A percentile compares a stretch with the other conserved stretches of the same genome.
These are phyloP conservation scores for Inga leiocalycina DNA, from an alignment of 306 rosid species.

Conservation along the genomic window DNA sequence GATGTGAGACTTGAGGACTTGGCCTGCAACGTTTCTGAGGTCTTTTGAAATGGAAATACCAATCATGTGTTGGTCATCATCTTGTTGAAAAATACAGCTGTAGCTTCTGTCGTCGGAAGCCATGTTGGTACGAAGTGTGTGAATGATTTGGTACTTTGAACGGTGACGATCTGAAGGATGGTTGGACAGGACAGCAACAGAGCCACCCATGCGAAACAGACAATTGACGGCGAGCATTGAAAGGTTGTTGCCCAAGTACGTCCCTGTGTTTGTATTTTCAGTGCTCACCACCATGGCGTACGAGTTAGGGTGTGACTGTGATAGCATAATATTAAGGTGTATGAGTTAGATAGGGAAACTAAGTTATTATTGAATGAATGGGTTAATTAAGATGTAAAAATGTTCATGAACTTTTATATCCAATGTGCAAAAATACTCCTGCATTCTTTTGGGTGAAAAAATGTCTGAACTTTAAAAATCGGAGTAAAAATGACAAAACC, in stretches of 20 bases:
- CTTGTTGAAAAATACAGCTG: neutral
- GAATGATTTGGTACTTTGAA: constrained; percentile 33
- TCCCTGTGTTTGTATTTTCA: neutral
- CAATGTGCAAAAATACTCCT: too few species aligned
- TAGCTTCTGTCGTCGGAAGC: constrained; percentile 24
- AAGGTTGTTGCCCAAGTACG: constrained; percentile 28
- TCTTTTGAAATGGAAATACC: constrained; percentile 32
- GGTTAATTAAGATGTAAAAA: too few species aligned
- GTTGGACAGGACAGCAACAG: constrained; percentile 33
- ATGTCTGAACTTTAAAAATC: too few species aligned
- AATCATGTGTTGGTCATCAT: neutral
- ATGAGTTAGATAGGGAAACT: neutral
- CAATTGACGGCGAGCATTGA: constrained; percentile 37
- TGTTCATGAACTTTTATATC: too few species aligned
- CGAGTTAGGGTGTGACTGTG: constrained; percentile 29
- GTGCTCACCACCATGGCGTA: constrained; percentile 31
- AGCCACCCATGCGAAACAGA: constrained; percentile 33
- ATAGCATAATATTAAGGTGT: neutral
- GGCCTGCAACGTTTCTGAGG: neutral
- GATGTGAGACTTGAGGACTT: constrained; percentile 25
- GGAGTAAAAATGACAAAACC: too few species aligned
- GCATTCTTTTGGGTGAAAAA: too few species aligned
- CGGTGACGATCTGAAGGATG: neutral
- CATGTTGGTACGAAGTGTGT: constrained; percentile 14
- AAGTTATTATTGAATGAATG: too few species aligned